Evolutionary conservation across 352 stramenopile species (phyloP).

Genomic region (Aphanomyces euteiches): DNA sequence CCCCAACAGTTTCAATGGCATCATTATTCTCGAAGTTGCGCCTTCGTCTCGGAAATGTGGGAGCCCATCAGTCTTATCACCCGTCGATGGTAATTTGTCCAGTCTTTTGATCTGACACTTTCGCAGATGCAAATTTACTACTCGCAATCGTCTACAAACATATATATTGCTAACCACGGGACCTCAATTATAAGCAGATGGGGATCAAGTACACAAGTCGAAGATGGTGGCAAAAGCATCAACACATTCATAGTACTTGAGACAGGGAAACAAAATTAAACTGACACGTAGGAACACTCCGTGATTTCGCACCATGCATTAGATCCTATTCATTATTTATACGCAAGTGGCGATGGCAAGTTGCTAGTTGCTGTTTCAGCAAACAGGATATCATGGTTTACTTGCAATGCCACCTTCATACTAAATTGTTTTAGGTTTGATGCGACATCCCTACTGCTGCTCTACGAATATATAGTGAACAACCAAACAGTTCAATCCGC

Average conservation of each 20-base stretch:
- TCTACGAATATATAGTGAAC: constrained; percentile 7
- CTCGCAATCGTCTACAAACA: background rate
- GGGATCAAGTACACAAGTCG: background rate
- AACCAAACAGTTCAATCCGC: background rate
- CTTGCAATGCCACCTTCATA: too few relatives aligned
- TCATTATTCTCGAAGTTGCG: constrained; percentile 8
- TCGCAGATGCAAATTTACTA: constrained; percentile 24
- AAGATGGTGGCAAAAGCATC: background rate
- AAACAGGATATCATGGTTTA: constrained; percentile 13
- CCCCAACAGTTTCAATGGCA: background rate
- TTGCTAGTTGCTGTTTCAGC: constrained; percentile 11
- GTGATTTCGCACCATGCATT: background rate
- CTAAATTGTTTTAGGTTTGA: constrained; percentile 20
- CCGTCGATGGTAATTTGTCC: constrained; percentile 2
- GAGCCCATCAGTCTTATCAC: background rate
- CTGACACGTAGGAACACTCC: constrained; percentile 6
- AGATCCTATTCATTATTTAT: background rate
- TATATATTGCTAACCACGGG: constrained; percentile 26
- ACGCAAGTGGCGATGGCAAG: background rate
- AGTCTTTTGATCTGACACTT: background rate
- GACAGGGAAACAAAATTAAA: background rate
- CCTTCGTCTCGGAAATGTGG: constrained; percentile 14
- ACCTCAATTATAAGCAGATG: background rate
- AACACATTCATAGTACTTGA: constrained; percentile 13
- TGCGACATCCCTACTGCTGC: background rate